These are phyloP conservation scores for Corymbia maculata DNA, from an alignment of 345 rosid species.

Conservation along the genomic window DNA sequence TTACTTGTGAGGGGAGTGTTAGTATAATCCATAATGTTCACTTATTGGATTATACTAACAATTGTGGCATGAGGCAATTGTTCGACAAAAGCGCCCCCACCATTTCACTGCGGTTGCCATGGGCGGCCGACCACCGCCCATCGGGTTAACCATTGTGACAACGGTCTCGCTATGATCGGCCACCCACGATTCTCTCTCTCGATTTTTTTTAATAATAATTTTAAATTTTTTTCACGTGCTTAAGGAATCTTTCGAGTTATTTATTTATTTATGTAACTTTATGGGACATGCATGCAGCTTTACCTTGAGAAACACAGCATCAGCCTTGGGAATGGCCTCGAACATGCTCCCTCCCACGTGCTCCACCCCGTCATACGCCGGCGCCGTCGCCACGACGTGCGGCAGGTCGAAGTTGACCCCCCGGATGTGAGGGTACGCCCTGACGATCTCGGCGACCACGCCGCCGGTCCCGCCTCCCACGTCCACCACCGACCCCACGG, in stretches of 20 bases:
- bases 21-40: too few relatives aligned
- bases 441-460: neutral
- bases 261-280: neutral
- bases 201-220: too few relatives aligned
- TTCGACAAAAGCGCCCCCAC: neutral
- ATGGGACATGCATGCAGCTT: neutral
- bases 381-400: constrained; percentile 9
- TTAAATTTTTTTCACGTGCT: neutral
- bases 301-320: constrained; percentile 12
- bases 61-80: neutral
- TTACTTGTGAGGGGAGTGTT: neutral
- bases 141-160: neutral
- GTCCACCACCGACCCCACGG: neutral
- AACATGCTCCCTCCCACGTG: constrained; percentile 17
- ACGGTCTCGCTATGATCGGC: neutral
- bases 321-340: constrained; percentile 10
- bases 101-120: neutral
- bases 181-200: neutral
- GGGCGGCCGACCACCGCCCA: neutral
- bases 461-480: constrained; percentile 15
- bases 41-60: neutral
- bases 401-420: constrained; percentile 14
- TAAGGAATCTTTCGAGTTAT: neutral
- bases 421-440: neutral
- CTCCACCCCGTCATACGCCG: neutral